Base-by-base conservation (phyloP, 2,329 filamentous ascomycete genomes). In the Paracorniculantispora psalliotae region DNA sequence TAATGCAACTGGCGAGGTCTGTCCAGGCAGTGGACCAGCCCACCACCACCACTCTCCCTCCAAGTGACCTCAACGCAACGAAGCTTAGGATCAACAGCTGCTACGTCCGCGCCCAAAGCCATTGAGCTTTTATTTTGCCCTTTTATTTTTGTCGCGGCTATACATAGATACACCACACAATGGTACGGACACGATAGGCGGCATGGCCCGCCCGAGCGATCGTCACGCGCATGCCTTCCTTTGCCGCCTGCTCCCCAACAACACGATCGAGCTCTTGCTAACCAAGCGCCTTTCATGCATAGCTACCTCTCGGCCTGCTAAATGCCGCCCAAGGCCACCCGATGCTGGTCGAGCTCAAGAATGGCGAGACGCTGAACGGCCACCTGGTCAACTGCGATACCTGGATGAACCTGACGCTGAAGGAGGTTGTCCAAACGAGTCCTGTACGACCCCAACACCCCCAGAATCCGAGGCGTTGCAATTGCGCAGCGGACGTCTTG, bases 331-430 rank as follows among this genome's bases (percentile, higher is more conserved):
- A 97, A 80, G 94, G 94, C 82, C 91, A 97, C 73, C 93, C 94
- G 4, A 97, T 97, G 89, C 88, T 96, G 59, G 92, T 97, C 65
- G 92, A 97, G 80, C 88, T 97, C 65, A 97, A 97, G 81, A 96
- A 93, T 71, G 92, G 92, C 77, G 92, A 99, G 77, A 97, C 94
- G 0, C 84, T 99, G 62, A 99, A 97, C 77, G 94, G 94, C 63
- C 92, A 97, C 71, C 81, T 99, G 61, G 89, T 97, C 73, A 91
- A 89, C 74, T 99, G 93, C 85, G 94, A 99, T 75, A 99, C 93
- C 51, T 99, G 94, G 92, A 99, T 99, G 94, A 99, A 99, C 78
- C 79, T 99, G 67, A 97, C 93, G 2, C 78, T 99, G 65, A 96
- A 94, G 75, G 94, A 97, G 74, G 96, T 99, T 23, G 91, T 97